Evolutionary conservation across 2,329 filamentous ascomycete species (phyloP), one percentile per base, ranked within the genome.

Genomic region (Botryotinia convoluta): DNA sequence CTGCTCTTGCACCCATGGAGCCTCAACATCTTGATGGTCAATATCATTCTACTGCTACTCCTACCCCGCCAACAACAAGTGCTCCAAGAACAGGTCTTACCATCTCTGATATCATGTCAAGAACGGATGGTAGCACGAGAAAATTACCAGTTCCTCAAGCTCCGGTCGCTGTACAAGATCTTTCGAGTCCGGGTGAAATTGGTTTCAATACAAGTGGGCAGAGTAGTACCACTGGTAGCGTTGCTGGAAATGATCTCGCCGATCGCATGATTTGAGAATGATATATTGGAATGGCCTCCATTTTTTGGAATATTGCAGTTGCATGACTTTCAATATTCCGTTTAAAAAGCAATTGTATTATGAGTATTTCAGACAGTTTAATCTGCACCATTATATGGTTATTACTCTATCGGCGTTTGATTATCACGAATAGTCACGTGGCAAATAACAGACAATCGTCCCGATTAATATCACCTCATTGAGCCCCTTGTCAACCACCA

Each of bases 131-230:
- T 54, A 92, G 92, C 37, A 93, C 96, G 84, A 87, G 95, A 78
- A 98, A 98, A 83, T 86, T 98, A 29, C 95, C 95, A 0, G 93
- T 97, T 26, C 94, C 94, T 9, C 93, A 95, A 83, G 89, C 95
- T n/a, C 93, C 94, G 72, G 92, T 97, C 61, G 92, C 92, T 3
- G 91, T 97, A 8, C 92, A 95, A 78, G 95, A 98, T 79, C 87
- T 98, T 72, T 85, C 97, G 74, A 91, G 91, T 75, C 87, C 89
- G 1, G 87, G 85, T 67, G 85, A 87, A 69, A 78, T 74, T n/a
- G 83, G 84, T 37, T 89, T 88, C 67, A 91, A 90, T 80, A 87
- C 88, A 67, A 95, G 93, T 75, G 92, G 93, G 71, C 90, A 91
- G 77, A 95, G 92, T 73, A 96, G 93, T 62, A 88, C 92, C 60